These are phyloP conservation scores for Ambispora gerdemannii DNA, from an alignment of 192 early-diverging fungal genomes.

Conservation along the genomic window DNA sequence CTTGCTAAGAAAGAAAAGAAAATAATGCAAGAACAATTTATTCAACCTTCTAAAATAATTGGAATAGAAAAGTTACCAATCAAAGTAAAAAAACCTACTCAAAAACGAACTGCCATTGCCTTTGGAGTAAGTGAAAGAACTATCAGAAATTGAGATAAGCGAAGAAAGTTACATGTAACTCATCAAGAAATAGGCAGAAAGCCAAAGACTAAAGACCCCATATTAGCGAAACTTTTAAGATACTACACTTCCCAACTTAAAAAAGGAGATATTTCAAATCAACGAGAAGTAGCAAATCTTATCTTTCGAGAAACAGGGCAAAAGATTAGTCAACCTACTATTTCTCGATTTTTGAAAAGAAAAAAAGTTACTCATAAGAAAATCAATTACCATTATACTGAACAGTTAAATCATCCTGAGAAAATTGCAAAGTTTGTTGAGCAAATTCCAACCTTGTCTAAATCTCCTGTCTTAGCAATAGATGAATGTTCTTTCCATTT, in stretches of 20 bases:
- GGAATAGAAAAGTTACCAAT: neutral
- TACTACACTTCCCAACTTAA: neutral
- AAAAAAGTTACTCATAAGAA: slow-evolving; percentile 6
- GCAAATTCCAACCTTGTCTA: neutral
- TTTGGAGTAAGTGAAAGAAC: slow-evolving; percentile 7
- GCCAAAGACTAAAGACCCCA: neutral
- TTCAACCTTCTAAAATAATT: too few relatives aligned
- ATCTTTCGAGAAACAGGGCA: slow-evolving; percentile 2
- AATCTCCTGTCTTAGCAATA: neutral
- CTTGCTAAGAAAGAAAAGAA: too few relatives aligned
- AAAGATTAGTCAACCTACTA: slow-evolving; percentile 20
- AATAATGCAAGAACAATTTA: too few relatives aligned
- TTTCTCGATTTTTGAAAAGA: neutral
- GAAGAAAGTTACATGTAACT: neutral
- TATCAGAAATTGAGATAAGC: slow-evolving; percentile 1
- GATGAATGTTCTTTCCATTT: slow-evolving; percentile 14
- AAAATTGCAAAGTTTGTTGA: slow-evolving; percentile 8
- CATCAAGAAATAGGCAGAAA: neutral
- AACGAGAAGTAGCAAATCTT: neutral
- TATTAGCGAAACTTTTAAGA: neutral
- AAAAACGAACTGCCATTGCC: slow-evolving; percentile 3
- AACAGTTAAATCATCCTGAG: neutral
- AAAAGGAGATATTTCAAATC: slow-evolving; percentile 1
- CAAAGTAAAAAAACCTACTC: neutral
- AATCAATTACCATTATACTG: neutral